Evolutionary conservation across 1,139 yeast genomes (phyloP).

Genomic region (Torulaspora globosa): DNA sequence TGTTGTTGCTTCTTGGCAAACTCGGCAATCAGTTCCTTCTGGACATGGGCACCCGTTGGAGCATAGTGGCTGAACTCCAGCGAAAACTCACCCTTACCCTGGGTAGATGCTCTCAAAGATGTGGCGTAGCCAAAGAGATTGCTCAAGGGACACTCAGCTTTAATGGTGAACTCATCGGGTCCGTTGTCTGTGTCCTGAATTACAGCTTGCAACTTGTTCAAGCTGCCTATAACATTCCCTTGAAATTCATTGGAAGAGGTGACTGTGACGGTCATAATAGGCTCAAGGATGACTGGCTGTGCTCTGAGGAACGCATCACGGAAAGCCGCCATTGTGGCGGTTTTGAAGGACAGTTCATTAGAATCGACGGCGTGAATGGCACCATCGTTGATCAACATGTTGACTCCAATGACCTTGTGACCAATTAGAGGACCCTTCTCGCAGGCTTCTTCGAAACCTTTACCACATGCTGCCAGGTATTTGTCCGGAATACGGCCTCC

Average conservation of each 20-base stretch:
- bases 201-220: conserved; percentile 89
- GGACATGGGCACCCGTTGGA: conserved; percentile 87
- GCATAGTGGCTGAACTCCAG: conserved; percentile 91
- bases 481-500: conserved; percentile 98
- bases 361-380: conserved; percentile 96
- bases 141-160: conserved; percentile 92
- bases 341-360: conserved; percentile 88
- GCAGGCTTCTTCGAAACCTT: conserved; percentile 92
- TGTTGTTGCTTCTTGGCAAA: conserved; percentile 54
- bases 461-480: conserved; percentile 87
- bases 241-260: conserved; percentile 97
- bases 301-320: conserved; percentile 83
- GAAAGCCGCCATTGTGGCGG: conserved; percentile 91
- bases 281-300: conserved; percentile 86
- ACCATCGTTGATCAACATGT: conserved; percentile 95
- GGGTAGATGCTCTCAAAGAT: conserved; percentile 90
- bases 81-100: conserved; percentile 97
- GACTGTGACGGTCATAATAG: conserved; percentile 89
- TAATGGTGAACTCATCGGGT: conserved; percentile 87
- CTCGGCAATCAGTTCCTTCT: conserved; percentile 84
- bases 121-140: conserved; percentile 96
- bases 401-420: conserved; percentile 85
- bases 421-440: conserved; percentile 97
- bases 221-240: conserved; percentile 83
- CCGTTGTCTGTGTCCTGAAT: conserved; percentile 93